phyloP scores from a whole-genome alignment of 768 basidiomycete species.

The Favolaschia claudopus region DNA sequence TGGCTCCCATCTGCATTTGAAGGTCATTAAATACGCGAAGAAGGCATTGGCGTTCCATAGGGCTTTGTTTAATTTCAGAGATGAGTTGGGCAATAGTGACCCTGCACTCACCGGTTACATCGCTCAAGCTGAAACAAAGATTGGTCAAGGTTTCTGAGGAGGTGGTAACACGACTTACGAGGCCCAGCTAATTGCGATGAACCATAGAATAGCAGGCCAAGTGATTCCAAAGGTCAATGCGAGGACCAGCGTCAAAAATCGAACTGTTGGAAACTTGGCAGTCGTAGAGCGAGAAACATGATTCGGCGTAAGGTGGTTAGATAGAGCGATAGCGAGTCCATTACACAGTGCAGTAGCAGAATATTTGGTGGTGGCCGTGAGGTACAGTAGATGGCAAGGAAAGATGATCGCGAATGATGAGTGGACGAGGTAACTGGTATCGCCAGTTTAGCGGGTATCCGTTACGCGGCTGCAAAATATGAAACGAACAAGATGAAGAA shows the following conservation, averaged over 20 bases:
- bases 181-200: conserved; percentile 69
- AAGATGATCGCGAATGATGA: conserved; percentile 80
- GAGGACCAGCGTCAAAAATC: conserved; percentile 48
- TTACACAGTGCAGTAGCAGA: conserved; percentile 57
- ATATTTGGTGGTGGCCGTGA: conserved; percentile 57
- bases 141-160: conserved; percentile 18
- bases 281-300: conserved; percentile 37
- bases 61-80: conserved; percentile 41
- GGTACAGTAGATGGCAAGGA: conserved; percentile 80
- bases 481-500: conserved; percentile 83
- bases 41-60: conserved; percentile 93
- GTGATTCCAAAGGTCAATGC: conserved; percentile 66
- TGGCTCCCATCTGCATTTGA: conserved; percentile 67
- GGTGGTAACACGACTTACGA: conserved; percentile 59
- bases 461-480: background rate
- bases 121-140: conserved; percentile 64
- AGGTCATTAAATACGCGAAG: conserved; percentile 89
- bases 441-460: conserved; percentile 2
- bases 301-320: conserved; percentile 50
- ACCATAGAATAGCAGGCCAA: conserved; percentile 77
- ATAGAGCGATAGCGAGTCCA: conserved; percentile 60
- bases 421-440: conserved; percentile 83
- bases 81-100: conserved; percentile 9
- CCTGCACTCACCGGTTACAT: conserved; percentile 69
- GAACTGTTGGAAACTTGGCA: conserved; percentile 41